Percentiles rank a stretch among this genome's conserved stretches.
phyloP scores from a whole-genome alignment of 2,329 filamentous ascomycete genomes.

The Aspergillus puulaauensis region DNA sequence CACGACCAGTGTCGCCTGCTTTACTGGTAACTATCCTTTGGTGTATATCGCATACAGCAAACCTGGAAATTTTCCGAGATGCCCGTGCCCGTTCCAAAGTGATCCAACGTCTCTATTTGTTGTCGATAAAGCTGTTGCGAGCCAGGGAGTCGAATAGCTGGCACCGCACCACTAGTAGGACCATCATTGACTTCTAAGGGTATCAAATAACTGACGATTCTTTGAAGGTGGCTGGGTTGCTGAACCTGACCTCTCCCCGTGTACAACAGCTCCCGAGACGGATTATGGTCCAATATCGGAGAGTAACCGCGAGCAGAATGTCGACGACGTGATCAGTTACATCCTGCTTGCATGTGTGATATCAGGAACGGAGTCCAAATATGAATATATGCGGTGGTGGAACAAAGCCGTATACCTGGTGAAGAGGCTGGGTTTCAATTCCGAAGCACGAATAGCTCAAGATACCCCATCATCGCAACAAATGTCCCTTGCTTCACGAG shows the following conservation, averaged over 20 bases:
- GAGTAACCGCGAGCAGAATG: not conserved
- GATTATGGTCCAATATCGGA: not conserved
- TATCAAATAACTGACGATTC: not conserved
- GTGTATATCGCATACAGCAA: conserved; percentile 50
- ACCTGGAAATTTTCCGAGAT: conserved; percentile 44
- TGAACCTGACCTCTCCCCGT: not conserved
- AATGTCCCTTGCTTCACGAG: not conserved
- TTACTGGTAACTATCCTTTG: conserved; percentile 51
- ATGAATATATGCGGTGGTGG: conserved; percentile 51
- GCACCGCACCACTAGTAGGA: not conserved
- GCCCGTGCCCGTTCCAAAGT: conserved; percentile 44
- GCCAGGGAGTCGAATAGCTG: conserved; percentile 25
- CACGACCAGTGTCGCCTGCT: conserved; percentile 45
- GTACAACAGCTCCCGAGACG: not conserved
- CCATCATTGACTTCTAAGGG: accelerated
- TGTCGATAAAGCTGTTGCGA: conserved; percentile 33
- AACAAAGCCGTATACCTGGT: conserved; percentile 45
- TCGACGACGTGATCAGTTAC: conserved; percentile 48
- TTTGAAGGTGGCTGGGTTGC: not conserved
- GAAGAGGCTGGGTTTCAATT: conserved; percentile 7
- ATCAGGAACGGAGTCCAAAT: conserved; percentile 51
- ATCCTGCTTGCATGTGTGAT: conserved; percentile 48
- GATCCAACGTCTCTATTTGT: conserved; percentile 27
- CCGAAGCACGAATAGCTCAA: not conserved
- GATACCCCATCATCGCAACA: not conserved